These are phyloP conservation scores for Talaromyces sp. DNA, from an alignment of 2,329 filamentous ascomycete species.

Conservation along the genomic window DNA sequence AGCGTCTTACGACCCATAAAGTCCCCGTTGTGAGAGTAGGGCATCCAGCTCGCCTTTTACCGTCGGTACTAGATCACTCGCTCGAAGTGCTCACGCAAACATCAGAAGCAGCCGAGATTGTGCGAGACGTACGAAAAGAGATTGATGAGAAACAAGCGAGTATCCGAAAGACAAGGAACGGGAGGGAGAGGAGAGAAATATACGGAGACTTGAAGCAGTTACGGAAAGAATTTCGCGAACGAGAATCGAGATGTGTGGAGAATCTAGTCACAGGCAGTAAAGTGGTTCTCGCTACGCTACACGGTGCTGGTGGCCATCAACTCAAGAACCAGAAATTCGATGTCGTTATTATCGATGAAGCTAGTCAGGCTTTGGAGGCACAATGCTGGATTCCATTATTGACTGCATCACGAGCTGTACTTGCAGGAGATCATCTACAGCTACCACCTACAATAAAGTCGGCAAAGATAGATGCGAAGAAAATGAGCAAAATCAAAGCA, in stretches of 20 bases:
- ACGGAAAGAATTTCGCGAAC: conserved; percentile 79
- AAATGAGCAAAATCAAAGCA: conserved; percentile 41
- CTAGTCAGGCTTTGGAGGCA: conserved; percentile 89
- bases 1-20: conserved; percentile 79
- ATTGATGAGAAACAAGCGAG: conserved; percentile 90
- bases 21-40: conserved; percentile 85
- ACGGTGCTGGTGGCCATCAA: conserved; percentile 84
- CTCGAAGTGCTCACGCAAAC: conserved; percentile 87
- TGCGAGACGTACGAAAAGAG: conserved; percentile 83
- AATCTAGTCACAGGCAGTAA: conserved; percentile 72
- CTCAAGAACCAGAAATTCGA: conserved; percentile 78
- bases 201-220: conserved; percentile 82
- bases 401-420: conserved; percentile 73
- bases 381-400: conserved; percentile 95
- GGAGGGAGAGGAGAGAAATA: conserved; percentile 72
- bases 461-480: conserved; percentile 35
- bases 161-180: conserved; percentile 79
- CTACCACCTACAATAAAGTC: conserved; percentile 93
- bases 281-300: conserved; percentile 86
- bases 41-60: conserved; percentile 85
- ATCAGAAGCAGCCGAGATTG: conserved; percentile 83
- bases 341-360: conserved; percentile 92
- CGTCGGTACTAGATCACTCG: conserved; percentile 82
- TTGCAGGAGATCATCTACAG: conserved; percentile 92
- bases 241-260: conserved; percentile 76